These are phyloP conservation scores for Vanilla planifolia DNA, from an alignment of 106 monocot genomes.

Conservation along the genomic window DNA sequence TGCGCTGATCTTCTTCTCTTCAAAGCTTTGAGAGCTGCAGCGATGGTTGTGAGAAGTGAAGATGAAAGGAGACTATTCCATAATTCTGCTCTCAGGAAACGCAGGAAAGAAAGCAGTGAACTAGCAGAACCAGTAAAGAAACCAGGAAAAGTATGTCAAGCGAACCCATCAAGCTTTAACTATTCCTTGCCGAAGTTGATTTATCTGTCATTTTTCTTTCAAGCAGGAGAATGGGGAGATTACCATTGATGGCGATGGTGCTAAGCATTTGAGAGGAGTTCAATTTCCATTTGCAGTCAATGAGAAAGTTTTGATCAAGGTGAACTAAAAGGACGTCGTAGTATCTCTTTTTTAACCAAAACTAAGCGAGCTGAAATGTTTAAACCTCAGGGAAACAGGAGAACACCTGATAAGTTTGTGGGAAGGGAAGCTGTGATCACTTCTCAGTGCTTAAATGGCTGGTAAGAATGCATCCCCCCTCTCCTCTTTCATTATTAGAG, in stretches of 20 bases:
- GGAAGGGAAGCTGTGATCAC: conserved; percentile 85
- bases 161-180: background rate
- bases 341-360: no score
- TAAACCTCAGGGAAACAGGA: conserved; percentile 74
- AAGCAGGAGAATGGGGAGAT: conserved; percentile 72
- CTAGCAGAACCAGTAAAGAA: conserved; percentile 27
- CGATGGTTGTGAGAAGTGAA: conserved; percentile 58
- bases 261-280: conserved; percentile 55
- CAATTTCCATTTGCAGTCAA: conserved; percentile 73
- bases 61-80: conserved; percentile 75
- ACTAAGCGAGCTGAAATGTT: background rate
- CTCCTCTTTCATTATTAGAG: background rate
- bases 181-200: background rate
- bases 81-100: conserved; percentile 62
- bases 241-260: conserved; percentile 36
- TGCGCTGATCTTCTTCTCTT: conserved; percentile 1
- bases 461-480: conserved; percentile 46
- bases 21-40: conserved; percentile 81
- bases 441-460: conserved; percentile 91
- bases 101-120: conserved; percentile 65
- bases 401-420: conserved; percentile 89
- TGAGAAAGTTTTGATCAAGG: conserved; percentile 88
- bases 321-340: background rate
- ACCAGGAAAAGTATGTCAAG: conserved; percentile 23
- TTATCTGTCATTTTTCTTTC: conserved; percentile 1